Evolutionary conservation across 345 rosid species (phyloP).

Genomic region (Murraya paniculata): DNA sequence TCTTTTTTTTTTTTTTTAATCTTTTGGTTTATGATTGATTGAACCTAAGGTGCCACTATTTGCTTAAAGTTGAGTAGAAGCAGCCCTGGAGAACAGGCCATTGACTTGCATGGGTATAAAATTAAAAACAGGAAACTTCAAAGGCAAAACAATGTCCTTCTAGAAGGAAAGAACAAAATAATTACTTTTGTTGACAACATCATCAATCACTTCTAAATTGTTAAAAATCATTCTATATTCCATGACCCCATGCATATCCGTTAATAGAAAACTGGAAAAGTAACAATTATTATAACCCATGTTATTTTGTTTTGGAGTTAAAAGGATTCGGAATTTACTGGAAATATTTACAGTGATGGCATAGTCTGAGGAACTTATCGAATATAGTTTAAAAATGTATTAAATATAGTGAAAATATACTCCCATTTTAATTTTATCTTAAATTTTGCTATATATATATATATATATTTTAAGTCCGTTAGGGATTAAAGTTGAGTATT

Average conservation of each 20-base stretch:
- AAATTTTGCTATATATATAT: rapidly evolving
- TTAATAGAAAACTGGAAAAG: too few relatives aligned
- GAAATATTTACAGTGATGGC: too few relatives aligned
- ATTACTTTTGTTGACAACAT: background rate
- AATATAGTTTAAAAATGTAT: too few relatives aligned
- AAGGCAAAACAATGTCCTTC: background rate
- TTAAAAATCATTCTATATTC: background rate
- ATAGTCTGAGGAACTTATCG: too few relatives aligned
- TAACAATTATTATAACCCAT: too few relatives aligned
- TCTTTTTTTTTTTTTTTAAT: too few relatives aligned
- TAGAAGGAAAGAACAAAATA: background rate
- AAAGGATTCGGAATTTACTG: too few relatives aligned
- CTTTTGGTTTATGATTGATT: background rate
- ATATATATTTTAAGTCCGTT: background rate
- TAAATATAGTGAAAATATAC: too few relatives aligned
- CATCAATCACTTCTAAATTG: background rate
- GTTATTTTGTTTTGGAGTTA: too few relatives aligned
- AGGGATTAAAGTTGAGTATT: too few relatives aligned
- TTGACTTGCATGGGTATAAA: background rate
- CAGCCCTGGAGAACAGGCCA: background rate
- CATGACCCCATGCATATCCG: background rate
- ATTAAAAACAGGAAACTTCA: background rate
- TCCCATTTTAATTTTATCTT: too few relatives aligned
- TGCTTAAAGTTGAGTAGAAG: background rate
- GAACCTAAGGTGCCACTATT: background rate